phyloP scores from a whole-genome alignment of 169 alveolate genomes.

The Plasmodium cynomolgi region DNA sequence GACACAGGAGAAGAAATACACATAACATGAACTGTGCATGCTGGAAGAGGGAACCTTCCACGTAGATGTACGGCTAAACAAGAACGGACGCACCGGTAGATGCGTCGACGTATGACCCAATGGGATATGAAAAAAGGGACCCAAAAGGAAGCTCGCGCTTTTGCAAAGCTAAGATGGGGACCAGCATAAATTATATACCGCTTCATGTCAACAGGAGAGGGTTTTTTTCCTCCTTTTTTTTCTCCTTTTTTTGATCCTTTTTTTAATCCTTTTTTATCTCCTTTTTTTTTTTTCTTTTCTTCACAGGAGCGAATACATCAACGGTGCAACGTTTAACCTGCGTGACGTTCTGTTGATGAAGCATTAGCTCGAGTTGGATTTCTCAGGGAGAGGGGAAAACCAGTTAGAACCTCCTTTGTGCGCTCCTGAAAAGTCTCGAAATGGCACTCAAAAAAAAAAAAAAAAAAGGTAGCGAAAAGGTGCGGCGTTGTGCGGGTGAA shows the following conservation, averaged over 20 bases:
- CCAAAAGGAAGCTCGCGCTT: neutral
- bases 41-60: neutral
- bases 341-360: neutral
- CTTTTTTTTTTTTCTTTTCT: neutral
- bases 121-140: too few relatives aligned
- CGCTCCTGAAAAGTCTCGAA: neutral
- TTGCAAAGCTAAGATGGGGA: neutral
- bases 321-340: neutral
- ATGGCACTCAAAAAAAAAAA: neutral
- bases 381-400: neutral
- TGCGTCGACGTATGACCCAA: neutral
- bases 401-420: neutral
- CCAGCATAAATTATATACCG: neutral
- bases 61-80: neutral
- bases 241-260: neutral
- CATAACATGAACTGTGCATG: slow-evolving; percentile 14
- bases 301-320: neutral
- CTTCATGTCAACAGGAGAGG: neutral
- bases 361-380: neutral
- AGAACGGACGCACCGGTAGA: neutral
- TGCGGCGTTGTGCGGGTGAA: neutral
- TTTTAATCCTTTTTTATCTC: too few relatives aligned
- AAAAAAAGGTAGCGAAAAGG: neutral
- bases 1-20: neutral
- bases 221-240: too few relatives aligned